Evolutionary conservation across 1,139 yeast species (phyloP).

Genomic region (Arxiozyma heterogenica): DNA sequence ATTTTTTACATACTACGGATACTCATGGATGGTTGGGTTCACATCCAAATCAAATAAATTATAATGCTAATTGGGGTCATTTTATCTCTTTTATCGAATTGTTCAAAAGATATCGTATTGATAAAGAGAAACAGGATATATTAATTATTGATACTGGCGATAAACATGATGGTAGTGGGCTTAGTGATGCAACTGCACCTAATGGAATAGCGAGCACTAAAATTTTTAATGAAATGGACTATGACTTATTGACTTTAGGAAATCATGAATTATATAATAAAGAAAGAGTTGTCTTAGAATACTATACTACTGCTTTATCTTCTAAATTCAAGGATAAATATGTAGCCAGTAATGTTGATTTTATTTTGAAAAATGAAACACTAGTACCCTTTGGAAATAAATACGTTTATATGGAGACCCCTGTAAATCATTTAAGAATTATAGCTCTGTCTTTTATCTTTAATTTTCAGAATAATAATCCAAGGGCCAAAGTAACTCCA

Average conservation of each 20-base stretch:
- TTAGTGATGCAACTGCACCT: slow-evolving; percentile 63
- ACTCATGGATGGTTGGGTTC: slow-evolving; percentile 96
- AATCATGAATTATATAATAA: slow-evolving; percentile 85
- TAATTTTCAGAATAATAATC: slow-evolving; percentile 58
- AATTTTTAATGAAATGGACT: slow-evolving; percentile 57
- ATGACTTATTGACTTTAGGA: slow-evolving; percentile 78
- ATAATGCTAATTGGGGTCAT: slow-evolving; percentile 90
- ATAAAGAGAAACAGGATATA: slow-evolving; percentile 44
- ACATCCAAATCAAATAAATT: slow-evolving; percentile 64
- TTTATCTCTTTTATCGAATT: slow-evolving; percentile 58
- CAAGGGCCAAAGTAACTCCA: slow-evolving; percentile 55
- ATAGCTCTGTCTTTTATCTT: slow-evolving; percentile 75
- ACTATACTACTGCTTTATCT: slow-evolving; percentile 44
- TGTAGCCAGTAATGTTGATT: slow-evolving; percentile 77
- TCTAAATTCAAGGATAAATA: slow-evolving; percentile 51
- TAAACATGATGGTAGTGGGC: slow-evolving; percentile 89
- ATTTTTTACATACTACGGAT: slow-evolving; percentile 87
- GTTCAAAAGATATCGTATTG: slow-evolving; percentile 38
- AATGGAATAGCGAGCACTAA: slow-evolving; percentile 58
- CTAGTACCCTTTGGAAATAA: slow-evolving; percentile 62
- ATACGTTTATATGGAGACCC: slow-evolving; percentile 57
- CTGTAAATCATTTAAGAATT: slow-evolving; percentile 41
- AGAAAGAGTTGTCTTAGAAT: slow-evolving; percentile 60
- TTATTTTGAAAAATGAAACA: slow-evolving; percentile 38
- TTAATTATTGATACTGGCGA: slow-evolving; percentile 84